These are phyloP conservation scores for Pleurotus djamor DNA, from an alignment of 768 basidiomycete genomes.

Conservation along the genomic window DNA sequence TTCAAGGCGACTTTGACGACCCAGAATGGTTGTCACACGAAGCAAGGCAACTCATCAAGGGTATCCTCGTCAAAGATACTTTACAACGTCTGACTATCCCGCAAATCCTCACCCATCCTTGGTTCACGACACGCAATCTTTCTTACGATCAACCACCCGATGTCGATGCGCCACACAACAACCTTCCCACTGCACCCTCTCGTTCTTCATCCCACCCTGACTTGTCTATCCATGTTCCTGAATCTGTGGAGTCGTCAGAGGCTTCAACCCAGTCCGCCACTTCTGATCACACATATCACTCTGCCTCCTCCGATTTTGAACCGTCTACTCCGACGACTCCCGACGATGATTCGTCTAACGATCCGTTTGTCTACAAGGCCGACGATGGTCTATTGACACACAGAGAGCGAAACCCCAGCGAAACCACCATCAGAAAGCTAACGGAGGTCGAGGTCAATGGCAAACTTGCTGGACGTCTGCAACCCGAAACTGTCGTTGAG, in stretches of 20 bases:
- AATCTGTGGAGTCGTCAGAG: conserved; percentile 27
- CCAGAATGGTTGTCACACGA: conserved; percentile 90
- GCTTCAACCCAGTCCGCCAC: conserved; percentile 55
- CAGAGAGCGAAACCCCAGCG: conserved; percentile 44
- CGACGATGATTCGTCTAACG: conserved; percentile 36
- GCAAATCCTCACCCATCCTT: conserved; percentile 81
- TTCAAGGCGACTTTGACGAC: conserved; percentile 85
- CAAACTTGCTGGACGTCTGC: conserved; percentile 15
- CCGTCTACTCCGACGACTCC: conserved; percentile 59
- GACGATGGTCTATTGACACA: conserved; percentile 24
- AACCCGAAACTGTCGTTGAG: conserved; percentile 51
- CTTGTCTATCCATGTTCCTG: conserved; percentile 3
- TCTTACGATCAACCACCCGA: conserved; percentile 8
- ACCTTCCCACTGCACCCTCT: background rate
- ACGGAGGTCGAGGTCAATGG: background rate
- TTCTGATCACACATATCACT: conserved; percentile 42
- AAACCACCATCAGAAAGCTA: conserved; percentile 48
- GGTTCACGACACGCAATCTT: conserved; percentile 57
- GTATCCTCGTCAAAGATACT: conserved; percentile 77
- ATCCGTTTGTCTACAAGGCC: conserved; percentile 37
- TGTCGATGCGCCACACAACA: background rate
- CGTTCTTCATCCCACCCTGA: conserved; percentile 5
- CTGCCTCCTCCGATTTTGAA: conserved; percentile 23
- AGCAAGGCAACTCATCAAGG: conserved; percentile 78
- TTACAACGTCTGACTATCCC: conserved; percentile 75